These are phyloP conservation scores for Cicer bijugum DNA, from an alignment of 306 rosid genomes.

Conservation along the genomic window DNA sequence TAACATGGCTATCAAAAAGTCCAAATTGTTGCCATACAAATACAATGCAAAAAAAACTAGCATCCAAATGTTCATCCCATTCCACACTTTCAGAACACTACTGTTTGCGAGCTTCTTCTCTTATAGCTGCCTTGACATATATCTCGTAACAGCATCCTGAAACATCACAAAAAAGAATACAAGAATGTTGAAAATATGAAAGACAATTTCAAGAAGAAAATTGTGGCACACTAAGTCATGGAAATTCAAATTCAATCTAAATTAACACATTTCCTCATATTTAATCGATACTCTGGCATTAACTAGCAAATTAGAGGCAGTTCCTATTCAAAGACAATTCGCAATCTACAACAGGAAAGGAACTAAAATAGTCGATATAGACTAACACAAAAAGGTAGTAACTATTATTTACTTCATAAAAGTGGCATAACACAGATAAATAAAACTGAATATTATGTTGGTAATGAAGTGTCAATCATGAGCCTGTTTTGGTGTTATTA, in stretches of 20 bases:
- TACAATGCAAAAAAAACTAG: conserved; percentile 37
- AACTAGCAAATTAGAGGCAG: background rate
- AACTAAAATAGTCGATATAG: background rate
- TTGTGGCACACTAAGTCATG: background rate
- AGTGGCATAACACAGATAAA: background rate
- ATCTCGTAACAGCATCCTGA: conserved; percentile 86
- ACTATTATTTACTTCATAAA: conserved; percentile 14
- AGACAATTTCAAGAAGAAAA: conserved; percentile 5
- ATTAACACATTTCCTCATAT: conserved; percentile 10
- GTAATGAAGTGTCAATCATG: conserved; percentile 11
- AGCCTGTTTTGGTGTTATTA: conserved; percentile 4
- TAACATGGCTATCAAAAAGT: conserved; percentile 30
- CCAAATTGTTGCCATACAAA: conserved; percentile 42
- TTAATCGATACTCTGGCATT: background rate
- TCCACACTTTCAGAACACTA: conserved; percentile 43
- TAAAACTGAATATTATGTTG: conserved; percentile 10
- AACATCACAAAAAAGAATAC: conserved; percentile 37
- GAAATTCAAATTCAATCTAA: conserved; percentile 1
- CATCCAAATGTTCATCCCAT: conserved; percentile 38
- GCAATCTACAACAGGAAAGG: conserved; percentile 17
- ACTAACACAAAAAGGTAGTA: background rate
- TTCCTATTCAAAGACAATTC: conserved; percentile 7
- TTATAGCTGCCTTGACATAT: conserved; percentile 59
- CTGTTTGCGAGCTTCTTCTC: conserved; percentile 62
- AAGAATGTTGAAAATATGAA: conserved; percentile 36